Percentiles rank a stretch among this genome's conserved stretches.
Conservation (phyloP, 129 eudicot genomes). For the Tanacetum coccineum region DNA sequence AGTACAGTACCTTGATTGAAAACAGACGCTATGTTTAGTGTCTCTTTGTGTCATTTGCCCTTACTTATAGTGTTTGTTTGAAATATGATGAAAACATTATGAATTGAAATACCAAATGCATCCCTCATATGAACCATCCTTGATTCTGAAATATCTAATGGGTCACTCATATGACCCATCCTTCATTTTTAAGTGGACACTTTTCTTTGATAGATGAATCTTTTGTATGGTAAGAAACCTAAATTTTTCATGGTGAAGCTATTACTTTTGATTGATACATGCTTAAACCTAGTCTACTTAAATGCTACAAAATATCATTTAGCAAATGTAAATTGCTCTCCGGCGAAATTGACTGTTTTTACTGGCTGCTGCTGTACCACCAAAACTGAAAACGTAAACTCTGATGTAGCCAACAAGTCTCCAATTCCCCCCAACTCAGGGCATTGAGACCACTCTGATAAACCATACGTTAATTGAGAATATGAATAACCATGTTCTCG, state of each 20-base stretch:
- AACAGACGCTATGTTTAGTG: too few relatives aligned
- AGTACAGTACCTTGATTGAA: too few relatives aligned
- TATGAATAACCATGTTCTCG: conserved; percentile 41
- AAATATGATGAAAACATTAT: too few relatives aligned
- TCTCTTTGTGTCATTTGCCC: too few relatives aligned
- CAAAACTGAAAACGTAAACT: conserved; percentile 42
- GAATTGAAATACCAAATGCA: too few relatives aligned
- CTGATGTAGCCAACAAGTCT: conserved; percentile 48
- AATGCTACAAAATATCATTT: conserved; percentile 6
- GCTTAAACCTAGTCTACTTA: neutral
- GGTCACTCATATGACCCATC: too few relatives aligned
- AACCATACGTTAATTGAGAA: conserved; percentile 39
- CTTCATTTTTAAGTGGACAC: too few relatives aligned
- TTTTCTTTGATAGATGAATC: too few relatives aligned
- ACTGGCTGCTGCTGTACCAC: conserved; percentile 48
- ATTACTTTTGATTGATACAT: neutral
- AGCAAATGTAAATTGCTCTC: conserved; percentile 10
- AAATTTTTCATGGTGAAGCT: neutral
- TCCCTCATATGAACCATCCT: too few relatives aligned
- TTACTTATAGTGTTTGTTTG: too few relatives aligned
- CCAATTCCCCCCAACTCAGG: conserved; percentile 63
- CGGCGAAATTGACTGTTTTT: conserved; percentile 14
- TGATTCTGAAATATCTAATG: too few relatives aligned
- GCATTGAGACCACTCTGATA: conserved; percentile 47
- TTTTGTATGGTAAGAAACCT: too few relatives aligned